phyloP scores from a whole-genome alignment of 805 yeast genomes.

The Maudiozyma saulgeensis region DNA sequence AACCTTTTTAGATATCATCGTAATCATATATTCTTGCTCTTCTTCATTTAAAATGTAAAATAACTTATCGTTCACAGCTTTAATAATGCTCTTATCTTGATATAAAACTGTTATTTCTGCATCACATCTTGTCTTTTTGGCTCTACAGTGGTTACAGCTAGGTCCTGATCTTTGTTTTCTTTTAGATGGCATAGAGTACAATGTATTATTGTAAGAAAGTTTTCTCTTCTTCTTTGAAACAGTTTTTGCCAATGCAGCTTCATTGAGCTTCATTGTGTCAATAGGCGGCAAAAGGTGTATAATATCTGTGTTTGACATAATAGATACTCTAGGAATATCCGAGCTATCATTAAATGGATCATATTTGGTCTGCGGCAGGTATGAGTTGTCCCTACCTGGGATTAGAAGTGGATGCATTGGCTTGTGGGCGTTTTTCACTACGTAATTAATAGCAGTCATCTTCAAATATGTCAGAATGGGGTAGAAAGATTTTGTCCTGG shows the following conservation, averaged over 20 bases:
- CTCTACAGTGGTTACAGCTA: slow-evolving; percentile 61
- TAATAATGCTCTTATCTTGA: slow-evolving; percentile 18
- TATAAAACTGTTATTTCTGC: slow-evolving; percentile 44
- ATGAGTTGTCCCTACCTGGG: background rate
- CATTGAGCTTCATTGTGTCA: background rate
- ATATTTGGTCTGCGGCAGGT: background rate
- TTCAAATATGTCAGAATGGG: background rate
- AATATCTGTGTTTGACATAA: background rate
- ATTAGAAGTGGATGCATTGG: background rate
- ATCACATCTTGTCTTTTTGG: slow-evolving; percentile 64
- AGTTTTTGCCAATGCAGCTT: background rate
- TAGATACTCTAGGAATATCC: background rate
- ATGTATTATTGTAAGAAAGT: background rate
- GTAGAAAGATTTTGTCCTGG: too few species aligned
- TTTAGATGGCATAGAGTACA: background rate
- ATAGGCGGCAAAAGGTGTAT: background rate
- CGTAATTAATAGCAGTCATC: background rate
- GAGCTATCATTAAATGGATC: background rate
- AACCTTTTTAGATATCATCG: background rate
- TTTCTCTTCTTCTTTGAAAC: background rate
- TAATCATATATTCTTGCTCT: slow-evolving; percentile 6
- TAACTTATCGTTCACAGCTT: slow-evolving; percentile 13
- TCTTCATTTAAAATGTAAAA: slow-evolving; percentile 7
- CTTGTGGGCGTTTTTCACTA: background rate
- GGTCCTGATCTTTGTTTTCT: slow-evolving; percentile 63